Evolutionary conservation across 2,329 filamentous ascomycete genomes (phyloP).

Genomic region (Fonsecaea nubica): DNA sequence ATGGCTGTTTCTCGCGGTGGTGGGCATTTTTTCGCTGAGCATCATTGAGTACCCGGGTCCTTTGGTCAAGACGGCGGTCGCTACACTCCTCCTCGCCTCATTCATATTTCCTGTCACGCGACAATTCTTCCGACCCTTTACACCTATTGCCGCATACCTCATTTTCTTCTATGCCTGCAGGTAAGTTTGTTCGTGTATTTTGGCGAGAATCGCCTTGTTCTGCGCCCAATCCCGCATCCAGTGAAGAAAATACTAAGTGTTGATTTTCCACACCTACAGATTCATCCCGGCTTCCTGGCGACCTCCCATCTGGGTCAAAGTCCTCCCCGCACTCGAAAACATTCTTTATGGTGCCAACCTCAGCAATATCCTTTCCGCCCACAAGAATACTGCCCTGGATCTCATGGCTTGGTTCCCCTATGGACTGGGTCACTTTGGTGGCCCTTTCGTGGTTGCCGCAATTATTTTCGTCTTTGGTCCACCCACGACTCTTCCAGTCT

Average conservation of each 20-base stretch:
- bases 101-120: slow-evolving; percentile 82
- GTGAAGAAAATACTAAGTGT: slow-evolving; percentile 20
- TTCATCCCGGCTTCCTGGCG: slow-evolving; percentile 89
- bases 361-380: slow-evolving; percentile 91
- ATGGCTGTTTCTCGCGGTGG: slow-evolving; percentile 74
- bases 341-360: slow-evolving; percentile 95
- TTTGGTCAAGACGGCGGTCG: slow-evolving; percentile 74
- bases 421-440: slow-evolving; percentile 86
- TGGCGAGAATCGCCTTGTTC: not conserved
- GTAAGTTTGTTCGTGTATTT: slow-evolving; percentile 62
- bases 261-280: slow-evolving; percentile 53
- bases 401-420: slow-evolving; percentile 93
- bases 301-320: slow-evolving; percentile 93
- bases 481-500: slow-evolving; percentile 82
- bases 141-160: slow-evolving; percentile 84
- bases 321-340: slow-evolving; percentile 92
- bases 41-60: slow-evolving; percentile 81
- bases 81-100: slow-evolving; percentile 70
- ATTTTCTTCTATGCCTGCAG: slow-evolving; percentile 92
- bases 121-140: slow-evolving; percentile 88
- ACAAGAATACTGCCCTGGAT: slow-evolving; percentile 82
- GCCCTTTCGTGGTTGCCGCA: slow-evolving; percentile 77
- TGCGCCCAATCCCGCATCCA: not conserved
- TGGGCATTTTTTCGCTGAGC: slow-evolving; percentile 81
- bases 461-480: slow-evolving; percentile 88